Conservation (phyloP, 202 grass and related monocot species). For the Schoenoplectus tabernaemontani region DNA sequence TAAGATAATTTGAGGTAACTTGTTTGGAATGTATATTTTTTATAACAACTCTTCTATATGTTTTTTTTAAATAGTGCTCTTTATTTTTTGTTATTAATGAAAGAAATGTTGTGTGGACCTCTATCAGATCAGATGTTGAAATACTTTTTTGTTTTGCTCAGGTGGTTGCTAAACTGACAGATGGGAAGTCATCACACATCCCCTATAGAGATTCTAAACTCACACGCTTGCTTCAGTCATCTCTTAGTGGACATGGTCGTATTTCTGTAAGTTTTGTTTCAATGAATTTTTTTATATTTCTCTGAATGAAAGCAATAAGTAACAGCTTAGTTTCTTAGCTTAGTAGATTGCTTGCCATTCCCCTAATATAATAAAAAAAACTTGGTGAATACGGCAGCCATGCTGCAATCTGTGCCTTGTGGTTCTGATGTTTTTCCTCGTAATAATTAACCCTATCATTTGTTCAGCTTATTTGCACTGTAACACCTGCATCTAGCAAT, state of each 20-base stretch:
- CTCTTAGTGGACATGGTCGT: constrained; percentile 86
- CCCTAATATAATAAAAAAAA: neutral
- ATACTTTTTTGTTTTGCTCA: constrained; percentile 16
- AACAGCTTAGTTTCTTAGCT: neutral
- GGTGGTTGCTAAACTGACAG: constrained; percentile 97
- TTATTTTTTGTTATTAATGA: neutral
- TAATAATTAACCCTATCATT: constrained; percentile 16
- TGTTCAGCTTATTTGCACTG: constrained; percentile 93
- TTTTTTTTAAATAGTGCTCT: constrained; percentile 24
- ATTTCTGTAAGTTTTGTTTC: constrained; percentile 74
- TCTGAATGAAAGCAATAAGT: neutral
- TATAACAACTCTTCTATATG: constrained; percentile 10
- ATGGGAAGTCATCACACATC: constrained; percentile 92
- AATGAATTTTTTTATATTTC: neutral
- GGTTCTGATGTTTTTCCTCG: constrained; percentile 16
- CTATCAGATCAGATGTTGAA: neutral
- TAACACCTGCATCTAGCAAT: constrained; percentile 93
- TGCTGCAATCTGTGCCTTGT: neutral
- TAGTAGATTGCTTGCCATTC: neutral
- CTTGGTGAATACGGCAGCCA: neutral
- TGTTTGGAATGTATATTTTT: neutral
- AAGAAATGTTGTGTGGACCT: neutral
- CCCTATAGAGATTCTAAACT: constrained; percentile 98
- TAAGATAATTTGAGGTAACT: neutral
- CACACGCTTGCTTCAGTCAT: constrained; percentile 89